Base-by-base conservation (phyloP, 495 filamentous ascomycete species). In the Neurospora sp. region DNA sequence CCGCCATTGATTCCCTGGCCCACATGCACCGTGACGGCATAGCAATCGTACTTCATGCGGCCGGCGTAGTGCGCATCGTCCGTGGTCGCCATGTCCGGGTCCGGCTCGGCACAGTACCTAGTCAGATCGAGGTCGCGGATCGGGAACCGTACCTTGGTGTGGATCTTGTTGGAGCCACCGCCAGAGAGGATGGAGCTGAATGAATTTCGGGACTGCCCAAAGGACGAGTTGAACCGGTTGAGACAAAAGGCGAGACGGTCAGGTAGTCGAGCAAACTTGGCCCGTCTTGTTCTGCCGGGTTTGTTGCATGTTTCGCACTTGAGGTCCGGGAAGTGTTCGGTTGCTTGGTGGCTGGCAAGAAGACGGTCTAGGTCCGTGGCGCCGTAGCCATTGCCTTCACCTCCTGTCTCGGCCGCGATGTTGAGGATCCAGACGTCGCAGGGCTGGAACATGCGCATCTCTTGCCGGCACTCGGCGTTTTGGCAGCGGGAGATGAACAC, bases 21-120 rank as follows among this genome's bases (percentile, higher is more conserved):
- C 42, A 72, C 61, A 61, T 86, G 84, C 53, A 80, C 69, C 41
- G 79, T 80, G n/a, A 87, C 82, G 41, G 81, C 84, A 76, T 83
- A 86, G 61, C 82, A 81, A 35, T 85, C 81, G 74, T 87, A 88
- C 1, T 69, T 20, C 70, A 83, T 78, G 16, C 74, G 70, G 3
- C 74, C 74, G 16, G 70, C 68, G 68, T 79, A 79, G 18, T 76
- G 79, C 27, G 40, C 73, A 73, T 75, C 75, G 38, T 68, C 14
- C 22, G 77, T 75, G 3, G 61, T 7, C 11, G n/a, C 20, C 39
- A 14, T 40, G 20, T 74, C 69, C 53, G 69, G 76, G 72, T 75
- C 73, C 3, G 71, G 73, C 69, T 79, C 71, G 71, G 78, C 75
- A 12, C 73, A 76, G 75, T 76, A 81, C 3, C 46, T 71, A 6